Evolutionary conservation across 164 flowering plant genomes (phyloP), one percentile per base, ranked within the genome.

Genomic region (Vitis labrusca): DNA sequence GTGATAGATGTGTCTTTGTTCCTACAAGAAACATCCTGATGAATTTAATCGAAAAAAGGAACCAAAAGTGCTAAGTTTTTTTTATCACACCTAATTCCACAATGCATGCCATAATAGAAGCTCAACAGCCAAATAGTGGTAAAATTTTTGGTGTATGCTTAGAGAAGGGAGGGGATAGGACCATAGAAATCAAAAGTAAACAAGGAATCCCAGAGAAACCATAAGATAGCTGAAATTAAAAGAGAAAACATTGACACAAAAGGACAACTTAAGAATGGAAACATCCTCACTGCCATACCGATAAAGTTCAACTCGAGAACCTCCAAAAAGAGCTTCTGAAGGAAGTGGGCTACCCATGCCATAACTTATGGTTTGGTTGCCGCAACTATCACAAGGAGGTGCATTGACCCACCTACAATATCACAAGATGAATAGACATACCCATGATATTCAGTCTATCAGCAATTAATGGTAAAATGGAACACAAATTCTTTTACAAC

Each of bases 371-470:
- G 99, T 91, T 65, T 78, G 75, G 68, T 77, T 67, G n/a, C 90
- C 87, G 71, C 99, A 95, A 68, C 80, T 62, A 67, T 91, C 93
- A 81, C 99, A 95, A 70, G 90, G 77, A 57, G 99, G 99, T 59
- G 89, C 68, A 85, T 93, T 73, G 50, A 95, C 96, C 99, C 99
- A 95, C 59, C 99, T 95, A 72, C 73, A 85, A 32, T 11, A 69
- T 7, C 19, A 32, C 29, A 57, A 66, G 2, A 53, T 14, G 58
- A 69, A 52, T 9, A 62, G 52, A 53, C 51, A 57, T 44, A 50
- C 30, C 16, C 0, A n/a, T 11, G 12, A 71, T 12, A 27, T 32
- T 23, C 65, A 52, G 30, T 16, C 23, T 30, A 59, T 30, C 9
- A 62, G 58, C 48, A 57, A 17, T 12, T 17, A 63, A 63, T 57